Base-by-base conservation (phyloP, 257 asterid species). In the Ligustrum vulgare region DNA sequence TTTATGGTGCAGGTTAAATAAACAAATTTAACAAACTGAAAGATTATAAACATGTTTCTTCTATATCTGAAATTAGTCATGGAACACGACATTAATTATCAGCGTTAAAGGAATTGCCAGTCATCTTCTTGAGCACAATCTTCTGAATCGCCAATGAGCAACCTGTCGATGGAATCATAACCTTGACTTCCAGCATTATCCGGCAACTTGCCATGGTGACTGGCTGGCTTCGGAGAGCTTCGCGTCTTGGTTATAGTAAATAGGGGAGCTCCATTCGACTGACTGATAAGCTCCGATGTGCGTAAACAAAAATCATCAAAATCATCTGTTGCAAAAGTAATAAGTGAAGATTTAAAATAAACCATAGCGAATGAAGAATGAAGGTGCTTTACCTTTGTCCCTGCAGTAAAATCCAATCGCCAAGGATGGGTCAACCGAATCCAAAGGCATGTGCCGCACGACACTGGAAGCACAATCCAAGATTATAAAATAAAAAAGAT, bases 241-340 rank as follows among this genome's bases (percentile, higher is more conserved):
- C 91, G 87, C 12, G 87, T 83, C 79, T 88, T 77, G 13, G 95
- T 60, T 54, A 94, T 78, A 5, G 99, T 94, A 81, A 94, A 94
- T 28, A 94, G 79, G 13, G 99, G 99, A 67, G 99, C 97, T 54
- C 98, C 99, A 10, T 87, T 80, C 73, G 99, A 89, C 51, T 84
- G 87, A 64, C 84, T 87, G 10, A 82, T 88, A 31, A 94, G 80
- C 76, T 92, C 83, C 15, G 89, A 82, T 16, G 98, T 88, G 3
- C 94, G 95, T 13, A 37, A 36, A 78, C 96, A 88, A 64, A 94
- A 94, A 81, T 94, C 97, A 75, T 89, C 94, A 20, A 94, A 92
- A 79, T 94, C 99, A 79, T 86, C 99, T 94, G 86, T 41, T 41
- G 36, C 78, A 64, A 36, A 71, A 81, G 15, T 6, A 35, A 54